phyloP scores from a whole-genome alignment of 176 grass and related monocot genomes.

The Carex myosuroides region DNA sequence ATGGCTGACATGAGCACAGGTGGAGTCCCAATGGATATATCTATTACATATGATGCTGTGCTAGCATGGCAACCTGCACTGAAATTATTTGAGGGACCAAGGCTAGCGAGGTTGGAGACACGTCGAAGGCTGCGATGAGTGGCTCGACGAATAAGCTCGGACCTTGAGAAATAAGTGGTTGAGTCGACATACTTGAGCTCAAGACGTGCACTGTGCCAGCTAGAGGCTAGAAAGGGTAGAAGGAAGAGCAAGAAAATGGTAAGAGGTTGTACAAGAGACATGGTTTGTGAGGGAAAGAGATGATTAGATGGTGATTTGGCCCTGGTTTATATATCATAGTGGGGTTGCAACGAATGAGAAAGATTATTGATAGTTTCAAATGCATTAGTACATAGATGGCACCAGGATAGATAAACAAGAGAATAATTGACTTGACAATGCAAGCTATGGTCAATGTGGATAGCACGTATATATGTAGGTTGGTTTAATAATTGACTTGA shows the following conservation, averaged over 20 bases:
- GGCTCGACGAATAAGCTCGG: conserved; percentile 36
- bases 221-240: conserved; percentile 6
- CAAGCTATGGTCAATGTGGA: background rate
- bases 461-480: background rate
- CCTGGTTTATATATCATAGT: background rate
- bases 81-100: background rate
- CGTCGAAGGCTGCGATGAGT: conserved; percentile 31
- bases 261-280: background rate
- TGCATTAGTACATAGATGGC: background rate
- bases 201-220: conserved; percentile 22
- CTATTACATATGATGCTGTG: conserved; percentile 49
- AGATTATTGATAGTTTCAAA: background rate
- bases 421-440: background rate
- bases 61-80: conserved; percentile 34
- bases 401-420: background rate
- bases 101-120: conserved; percentile 23
- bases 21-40: conserved; percentile 51
- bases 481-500: background rate
- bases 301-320: background rate
- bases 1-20: conserved; percentile 37
- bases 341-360: background rate
- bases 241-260: conserved; percentile 16
- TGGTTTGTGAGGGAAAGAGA: conserved; percentile 11
- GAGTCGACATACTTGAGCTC: conserved; percentile 40
- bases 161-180: background rate